Percentiles rank a stretch among this genome's conserved stretches.
These are phyloP conservation scores for Colletotrichum karsti DNA, from an alignment of 2,329 filamentous ascomycete species.

Conservation along the genomic window DNA sequence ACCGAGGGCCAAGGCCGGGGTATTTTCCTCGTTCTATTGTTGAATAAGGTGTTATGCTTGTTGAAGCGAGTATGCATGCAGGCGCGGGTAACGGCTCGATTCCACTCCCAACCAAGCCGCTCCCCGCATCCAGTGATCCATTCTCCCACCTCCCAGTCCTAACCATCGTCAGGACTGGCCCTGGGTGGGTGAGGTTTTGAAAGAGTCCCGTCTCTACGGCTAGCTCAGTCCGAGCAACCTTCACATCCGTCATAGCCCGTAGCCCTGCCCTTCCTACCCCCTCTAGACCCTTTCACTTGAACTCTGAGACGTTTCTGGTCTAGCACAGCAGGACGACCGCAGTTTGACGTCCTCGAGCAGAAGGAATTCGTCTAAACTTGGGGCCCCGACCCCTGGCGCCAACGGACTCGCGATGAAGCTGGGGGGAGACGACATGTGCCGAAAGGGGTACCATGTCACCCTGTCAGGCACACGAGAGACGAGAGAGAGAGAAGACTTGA, in stretches of 20 bases:
- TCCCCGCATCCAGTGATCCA: neutral
- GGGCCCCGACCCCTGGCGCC: neutral
- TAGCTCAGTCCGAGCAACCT: conserved; percentile 17
- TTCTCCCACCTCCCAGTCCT: too few species aligned
- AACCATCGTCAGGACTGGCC: neutral
- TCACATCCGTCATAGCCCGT: conserved; percentile 15
- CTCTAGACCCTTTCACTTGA: conserved; percentile 14
- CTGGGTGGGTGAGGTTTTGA: neutral
- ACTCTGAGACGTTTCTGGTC: conserved; percentile 26
- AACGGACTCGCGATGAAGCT: neutral
- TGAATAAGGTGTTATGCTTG: conserved; percentile 17
- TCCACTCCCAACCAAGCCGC: neutral
- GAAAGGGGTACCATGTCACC: conserved; percentile 1
- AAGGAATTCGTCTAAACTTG: conserved; percentile 22
- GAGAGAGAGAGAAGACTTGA: conserved; percentile 2
- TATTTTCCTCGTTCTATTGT: neutral
- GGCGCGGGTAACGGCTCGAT: conserved; percentile 5
- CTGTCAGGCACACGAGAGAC: neutral
- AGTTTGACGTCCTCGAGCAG: conserved; percentile 9
- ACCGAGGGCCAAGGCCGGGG: neutral
- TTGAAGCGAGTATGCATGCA: neutral
- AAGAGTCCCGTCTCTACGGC: conserved; percentile 12
- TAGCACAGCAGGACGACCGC: conserved; percentile 14
- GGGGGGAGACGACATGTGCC: neutral
- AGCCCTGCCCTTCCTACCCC: conserved; percentile 7